phyloP scores from a whole-genome alignment of 805 yeast species.

The Saccharomycopsis malanga region DNA sequence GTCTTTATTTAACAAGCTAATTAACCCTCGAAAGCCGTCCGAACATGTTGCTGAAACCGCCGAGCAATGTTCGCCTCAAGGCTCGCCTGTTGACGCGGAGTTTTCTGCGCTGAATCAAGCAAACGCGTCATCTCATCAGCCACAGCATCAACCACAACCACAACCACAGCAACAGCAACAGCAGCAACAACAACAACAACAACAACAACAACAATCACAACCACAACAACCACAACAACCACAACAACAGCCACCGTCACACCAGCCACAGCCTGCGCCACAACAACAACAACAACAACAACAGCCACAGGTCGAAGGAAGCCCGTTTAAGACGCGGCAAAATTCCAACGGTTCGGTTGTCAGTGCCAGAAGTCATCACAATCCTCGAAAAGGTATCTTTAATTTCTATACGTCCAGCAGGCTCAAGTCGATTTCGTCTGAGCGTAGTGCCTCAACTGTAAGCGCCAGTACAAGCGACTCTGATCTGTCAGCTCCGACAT shows the following conservation, averaged over 20 bases:
- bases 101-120: too few relatives aligned
- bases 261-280: neutral
- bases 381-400: slow-evolving; percentile 12
- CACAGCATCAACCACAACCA: neutral
- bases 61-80: neutral
- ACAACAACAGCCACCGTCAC: neutral
- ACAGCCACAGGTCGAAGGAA: neutral
- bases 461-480: slow-evolving; percentile 1
- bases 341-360: slow-evolving; percentile 13
- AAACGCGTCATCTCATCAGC: too few relatives aligned
- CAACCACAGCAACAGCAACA: neutral
- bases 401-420: slow-evolving; percentile 12
- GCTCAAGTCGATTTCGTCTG: slow-evolving; percentile 16
- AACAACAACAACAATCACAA: slow-evolving; percentile 1
- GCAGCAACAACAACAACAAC: neutral
- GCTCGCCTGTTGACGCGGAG: too few relatives aligned
- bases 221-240: neutral
- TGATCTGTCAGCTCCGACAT: neutral
- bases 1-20: slow-evolving; percentile 13
- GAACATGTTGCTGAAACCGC: neutral
- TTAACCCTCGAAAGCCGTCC: neutral
- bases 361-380: slow-evolving; percentile 8
- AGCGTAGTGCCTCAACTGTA: slow-evolving; percentile 2
- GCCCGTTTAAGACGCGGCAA: slow-evolving; percentile 12
- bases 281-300: slow-evolving; percentile 1